A percentile compares a stretch with the other conserved stretches of the same genome.
Evolutionary conservation across 176 grass and related monocot species (phyloP).

Genomic region (Avena sativa): DNA sequence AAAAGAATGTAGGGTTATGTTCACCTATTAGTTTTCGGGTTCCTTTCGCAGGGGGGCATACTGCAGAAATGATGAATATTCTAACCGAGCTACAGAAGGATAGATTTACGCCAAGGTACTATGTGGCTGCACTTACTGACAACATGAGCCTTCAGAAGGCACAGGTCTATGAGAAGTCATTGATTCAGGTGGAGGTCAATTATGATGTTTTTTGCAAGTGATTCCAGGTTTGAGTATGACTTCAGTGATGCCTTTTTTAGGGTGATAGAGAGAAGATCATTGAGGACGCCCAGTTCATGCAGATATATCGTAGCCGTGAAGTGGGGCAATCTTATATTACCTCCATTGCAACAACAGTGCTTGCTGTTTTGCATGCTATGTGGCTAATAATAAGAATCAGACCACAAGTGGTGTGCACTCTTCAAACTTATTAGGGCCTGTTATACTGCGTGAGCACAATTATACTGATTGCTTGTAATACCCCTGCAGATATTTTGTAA

Average conservation of each 20-base stretch:
- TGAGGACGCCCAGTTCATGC: constrained; percentile 61
- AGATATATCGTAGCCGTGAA: constrained; percentile 96
- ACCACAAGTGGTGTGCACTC: constrained; percentile 80
- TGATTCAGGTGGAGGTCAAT: constrained; percentile 49
- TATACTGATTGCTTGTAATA: constrained; percentile 37
- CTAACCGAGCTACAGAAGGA: constrained; percentile 71
- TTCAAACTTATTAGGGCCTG: constrained; percentile 31
- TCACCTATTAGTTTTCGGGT: constrained; percentile 24
- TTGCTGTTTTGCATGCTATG: constrained; percentile 80
- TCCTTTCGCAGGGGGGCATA: constrained; percentile 73
- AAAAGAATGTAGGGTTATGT: not conserved
- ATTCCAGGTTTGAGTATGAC: constrained; percentile 11
- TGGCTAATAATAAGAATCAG: constrained; percentile 81
- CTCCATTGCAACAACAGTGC: constrained; percentile 76
- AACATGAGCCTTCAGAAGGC: constrained; percentile 97
- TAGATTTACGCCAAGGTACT: constrained; percentile 72
- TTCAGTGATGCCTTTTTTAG: constrained; percentile 47
- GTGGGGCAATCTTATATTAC: constrained; percentile 96
- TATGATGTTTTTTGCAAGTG: constrained; percentile 16
- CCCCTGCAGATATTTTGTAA: constrained; percentile 85
- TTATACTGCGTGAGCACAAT: constrained; percentile 30
- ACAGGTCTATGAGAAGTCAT: constrained; percentile 73
- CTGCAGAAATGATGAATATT: constrained; percentile 94
- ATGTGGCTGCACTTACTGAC: constrained; percentile 74
- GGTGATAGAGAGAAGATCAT: constrained; percentile 39